Evolutionary conservation across 2,329 filamentous ascomycete genomes (phyloP).

Genomic region (Graphium sp.): DNA sequence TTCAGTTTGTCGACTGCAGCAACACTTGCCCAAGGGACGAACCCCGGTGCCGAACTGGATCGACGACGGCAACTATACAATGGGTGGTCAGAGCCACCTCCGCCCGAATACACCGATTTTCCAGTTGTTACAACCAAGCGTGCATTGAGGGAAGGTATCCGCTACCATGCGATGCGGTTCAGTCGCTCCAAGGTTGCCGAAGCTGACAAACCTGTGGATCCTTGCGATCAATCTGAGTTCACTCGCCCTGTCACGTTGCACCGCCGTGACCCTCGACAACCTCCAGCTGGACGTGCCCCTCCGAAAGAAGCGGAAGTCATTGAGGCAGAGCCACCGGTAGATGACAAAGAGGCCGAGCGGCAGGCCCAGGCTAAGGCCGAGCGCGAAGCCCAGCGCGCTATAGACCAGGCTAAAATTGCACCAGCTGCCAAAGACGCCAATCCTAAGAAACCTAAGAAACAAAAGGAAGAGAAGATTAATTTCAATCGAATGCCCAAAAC

Average conservation of each 20-base stretch:
- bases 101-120: constrained; percentile 31
- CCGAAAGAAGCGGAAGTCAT: constrained; percentile 33
- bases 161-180: constrained; percentile 79
- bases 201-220: constrained; percentile 47
- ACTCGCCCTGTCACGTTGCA: constrained; percentile 78
- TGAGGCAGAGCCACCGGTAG: constrained; percentile 18
- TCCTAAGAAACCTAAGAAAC: constrained; percentile 47
- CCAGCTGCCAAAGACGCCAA: constrained; percentile 52
- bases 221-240: constrained; percentile 58
- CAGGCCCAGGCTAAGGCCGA: constrained; percentile 59
- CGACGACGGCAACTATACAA: constrained; percentile 27
- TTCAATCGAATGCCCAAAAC: constrained; percentile 66
- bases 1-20: constrained; percentile 10
- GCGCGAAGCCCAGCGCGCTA: constrained; percentile 68
- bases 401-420: constrained; percentile 84
- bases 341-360: constrained; percentile 43
- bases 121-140: constrained; percentile 75
- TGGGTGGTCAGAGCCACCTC: constrained; percentile 40
- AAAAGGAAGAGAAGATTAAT: constrained; percentile 71
- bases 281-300: constrained; percentile 42
- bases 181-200: constrained; percentile 31
- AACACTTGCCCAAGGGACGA: constrained; percentile 11
- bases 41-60: constrained; percentile 12
- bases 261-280: constrained; percentile 67
- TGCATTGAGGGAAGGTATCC: constrained; percentile 59